These are phyloP conservation scores for Cladophialophora exuberans DNA, from an alignment of 2,329 filamentous ascomycete species.

Conservation along the genomic window DNA sequence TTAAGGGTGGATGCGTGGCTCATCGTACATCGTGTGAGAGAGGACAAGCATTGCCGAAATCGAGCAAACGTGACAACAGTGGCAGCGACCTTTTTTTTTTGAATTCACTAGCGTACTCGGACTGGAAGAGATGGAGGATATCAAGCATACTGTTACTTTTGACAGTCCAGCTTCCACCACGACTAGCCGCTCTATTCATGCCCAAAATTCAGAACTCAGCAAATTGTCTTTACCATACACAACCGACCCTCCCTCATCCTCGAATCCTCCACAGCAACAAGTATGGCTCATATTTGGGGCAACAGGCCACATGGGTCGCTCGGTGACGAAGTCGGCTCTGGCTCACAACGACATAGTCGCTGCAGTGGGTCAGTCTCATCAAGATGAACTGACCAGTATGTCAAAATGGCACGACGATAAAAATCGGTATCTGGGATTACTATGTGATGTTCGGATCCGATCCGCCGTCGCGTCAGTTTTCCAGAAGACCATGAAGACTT, in stretches of 20 bases:
- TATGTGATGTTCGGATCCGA: slow-evolving; percentile 86
- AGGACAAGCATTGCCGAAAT: no score
- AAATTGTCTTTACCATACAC: slow-evolving; percentile 73
- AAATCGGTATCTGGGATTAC: slow-evolving; percentile 68
- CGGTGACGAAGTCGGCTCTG: slow-evolving; percentile 80
- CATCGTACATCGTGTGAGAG: no score
- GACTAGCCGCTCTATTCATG: slow-evolving; percentile 8
- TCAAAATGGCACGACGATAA: slow-evolving; percentile 62
- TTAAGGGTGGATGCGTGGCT: no score
- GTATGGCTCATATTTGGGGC: slow-evolving; percentile 96
- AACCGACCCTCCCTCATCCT: slow-evolving; percentile 78
- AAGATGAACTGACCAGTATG: slow-evolving; percentile 75
- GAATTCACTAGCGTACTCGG: no score
- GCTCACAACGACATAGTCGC: slow-evolving; percentile 80
- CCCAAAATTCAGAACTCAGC: slow-evolving; percentile 29
- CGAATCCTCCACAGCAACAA: slow-evolving; percentile 71
- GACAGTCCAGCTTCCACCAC: slow-evolving; percentile 8
- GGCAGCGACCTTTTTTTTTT: neutral
- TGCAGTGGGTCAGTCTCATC: slow-evolving; percentile 80
- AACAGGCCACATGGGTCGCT: slow-evolving; percentile 95
- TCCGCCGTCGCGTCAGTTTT: slow-evolving; percentile 76
- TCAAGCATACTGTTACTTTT: slow-evolving; percentile 5
- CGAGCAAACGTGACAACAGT: no score
- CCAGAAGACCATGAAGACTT: slow-evolving; percentile 70
- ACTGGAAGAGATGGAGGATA: slow-evolving; percentile 18